A percentile compares a stretch with the other conserved stretches of the same genome.
Conservation (phyloP, 805 yeast genomes). For the Lachancea lanzarotensis region DNA sequence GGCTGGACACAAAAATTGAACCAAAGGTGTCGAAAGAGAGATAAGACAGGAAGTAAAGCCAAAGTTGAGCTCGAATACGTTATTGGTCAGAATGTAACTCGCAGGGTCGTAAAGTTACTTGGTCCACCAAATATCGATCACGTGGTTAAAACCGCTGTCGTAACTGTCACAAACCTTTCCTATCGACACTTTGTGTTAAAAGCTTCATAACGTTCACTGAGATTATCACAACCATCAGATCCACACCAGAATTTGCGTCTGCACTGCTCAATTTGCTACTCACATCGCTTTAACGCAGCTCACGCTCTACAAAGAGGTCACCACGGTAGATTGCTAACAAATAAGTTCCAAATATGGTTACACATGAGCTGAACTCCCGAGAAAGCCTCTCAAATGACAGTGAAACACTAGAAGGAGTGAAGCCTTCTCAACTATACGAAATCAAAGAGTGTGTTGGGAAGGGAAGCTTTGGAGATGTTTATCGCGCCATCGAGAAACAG, state of each 20-base stretch:
- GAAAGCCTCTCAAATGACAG: neutral
- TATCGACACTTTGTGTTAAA: neutral
- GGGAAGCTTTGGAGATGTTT: slow-evolving; percentile 87
- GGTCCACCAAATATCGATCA: no score
- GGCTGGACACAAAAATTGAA: no score
- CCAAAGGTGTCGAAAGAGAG: no score
- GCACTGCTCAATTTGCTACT: neutral
- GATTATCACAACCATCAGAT: neutral
- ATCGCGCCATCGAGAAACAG: slow-evolving; percentile 43
- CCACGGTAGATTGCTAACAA: neutral
- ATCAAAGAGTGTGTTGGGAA: slow-evolving; percentile 61
- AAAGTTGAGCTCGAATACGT: no score
- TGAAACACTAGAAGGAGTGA: neutral
- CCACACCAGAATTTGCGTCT: neutral
- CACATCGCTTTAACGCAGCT: neutral
- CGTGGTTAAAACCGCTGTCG: neutral
- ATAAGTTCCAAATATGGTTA: neutral
- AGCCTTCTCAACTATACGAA: slow-evolving; percentile 29
- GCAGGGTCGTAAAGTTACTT: no score
- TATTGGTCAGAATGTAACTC: no score
- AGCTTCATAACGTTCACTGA: neutral
- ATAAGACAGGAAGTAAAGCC: no score
- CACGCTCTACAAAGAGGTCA: neutral
- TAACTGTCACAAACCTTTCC: neutral
- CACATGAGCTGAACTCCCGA: neutral